Conservation (phyloP, 2,329 filamentous ascomycete species). For the Claviceps sp. region DNA sequence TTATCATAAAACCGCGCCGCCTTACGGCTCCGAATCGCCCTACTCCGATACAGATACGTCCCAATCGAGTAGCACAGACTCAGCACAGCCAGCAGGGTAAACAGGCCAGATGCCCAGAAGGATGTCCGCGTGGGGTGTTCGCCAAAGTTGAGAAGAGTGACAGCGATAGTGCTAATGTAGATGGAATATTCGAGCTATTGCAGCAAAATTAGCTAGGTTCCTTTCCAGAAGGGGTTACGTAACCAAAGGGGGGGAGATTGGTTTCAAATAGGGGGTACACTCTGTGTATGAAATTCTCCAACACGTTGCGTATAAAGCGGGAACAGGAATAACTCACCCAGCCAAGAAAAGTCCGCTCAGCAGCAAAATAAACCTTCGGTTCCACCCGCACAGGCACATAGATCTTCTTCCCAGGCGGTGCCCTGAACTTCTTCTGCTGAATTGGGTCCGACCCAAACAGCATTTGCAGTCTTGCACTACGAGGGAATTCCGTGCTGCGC, state of each 20-base stretch:
- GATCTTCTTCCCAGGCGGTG: constrained; percentile 77
- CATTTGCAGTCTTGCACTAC: constrained; percentile 38
- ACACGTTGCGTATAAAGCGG: background rate
- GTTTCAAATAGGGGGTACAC: too few relatives aligned
- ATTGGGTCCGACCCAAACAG: constrained; percentile 44
- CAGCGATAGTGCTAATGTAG: constrained; percentile 78
- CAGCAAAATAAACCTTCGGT: constrained; percentile 95
- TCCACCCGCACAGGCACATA: constrained; percentile 93
- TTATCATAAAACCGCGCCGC: constrained; percentile 89
- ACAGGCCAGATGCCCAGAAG: constrained; percentile 59
- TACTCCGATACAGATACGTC: constrained; percentile 79
- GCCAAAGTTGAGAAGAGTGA: constrained; percentile 73
- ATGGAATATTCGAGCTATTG: constrained; percentile 83
- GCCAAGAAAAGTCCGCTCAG: constrained; percentile 87
- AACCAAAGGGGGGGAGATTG: too few relatives aligned
- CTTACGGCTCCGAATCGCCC: constrained; percentile 67
- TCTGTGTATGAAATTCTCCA: too few relatives aligned
- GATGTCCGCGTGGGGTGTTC: constrained; percentile 40
- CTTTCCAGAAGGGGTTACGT: too few relatives aligned
- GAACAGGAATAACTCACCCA: constrained; percentile 47
- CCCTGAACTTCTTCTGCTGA: constrained; percentile 49
- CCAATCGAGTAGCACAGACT: constrained; percentile 72
- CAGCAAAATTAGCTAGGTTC: constrained; percentile 5
- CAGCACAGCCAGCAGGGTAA: constrained; percentile 67
- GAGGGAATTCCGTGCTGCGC: constrained; percentile 40